Evolutionary conservation across 805 yeast species (phyloP), one percentile per base, ranked within the genome.

Genomic region (Wickerhamomyces sydowiorum): DNA sequence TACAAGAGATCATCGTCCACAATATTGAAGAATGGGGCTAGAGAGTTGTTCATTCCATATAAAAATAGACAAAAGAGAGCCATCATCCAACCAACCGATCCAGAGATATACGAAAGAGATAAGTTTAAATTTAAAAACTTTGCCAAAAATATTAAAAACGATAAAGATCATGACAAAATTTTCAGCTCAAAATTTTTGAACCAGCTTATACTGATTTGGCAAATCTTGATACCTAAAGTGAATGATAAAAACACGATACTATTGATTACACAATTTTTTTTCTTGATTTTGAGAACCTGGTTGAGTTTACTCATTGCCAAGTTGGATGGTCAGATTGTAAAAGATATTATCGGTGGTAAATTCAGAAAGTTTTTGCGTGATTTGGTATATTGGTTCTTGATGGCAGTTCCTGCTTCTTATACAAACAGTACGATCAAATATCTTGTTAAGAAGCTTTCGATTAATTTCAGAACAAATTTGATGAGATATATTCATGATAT

Each of bases 391-490:
- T 90, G 97, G 97, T 77, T 90, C 44, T 64, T 86, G 45, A 80
- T 90, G 57, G 96, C 96, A 1, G 78, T 90, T 47, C 98, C 98
- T 2, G 95, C 96, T 0, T 81, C 93, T 3, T 90, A 87, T 61
- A 85, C 96, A 25, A 90, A 90, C 62, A 84, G 96, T 37, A 89
- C 91, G 44, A 90, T 90, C 57, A 86, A 84, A 57, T 86, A 76
- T 54, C 65, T 90, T 51, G 86, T 89, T 41, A 77, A 82, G 54
- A 74, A 86, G 52, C 66, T 90, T 44, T 79, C 95, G 12, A 70
- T 88, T 41, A 86, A 86, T 53, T 90, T 90, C 68, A 78, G 97
- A 69, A 82, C 93, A 2, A 82, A 82, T 49, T 69, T 90, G 52
- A 78, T 83, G 29, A 76, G 96, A 51, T 90, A 90, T 60, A 77